Conservation (phyloP, 441 rosid genomes). For the Raphanus hybrid region DNA sequence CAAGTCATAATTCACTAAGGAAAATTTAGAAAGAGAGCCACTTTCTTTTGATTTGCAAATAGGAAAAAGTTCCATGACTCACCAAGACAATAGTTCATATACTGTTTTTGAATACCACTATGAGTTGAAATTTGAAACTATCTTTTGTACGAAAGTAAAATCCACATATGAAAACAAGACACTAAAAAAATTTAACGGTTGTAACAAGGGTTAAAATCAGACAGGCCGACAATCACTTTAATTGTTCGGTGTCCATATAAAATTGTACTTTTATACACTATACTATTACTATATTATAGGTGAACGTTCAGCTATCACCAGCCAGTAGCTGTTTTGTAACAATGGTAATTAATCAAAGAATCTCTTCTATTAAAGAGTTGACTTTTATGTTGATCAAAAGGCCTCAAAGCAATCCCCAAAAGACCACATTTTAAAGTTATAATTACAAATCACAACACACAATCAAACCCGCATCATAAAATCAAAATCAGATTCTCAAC, state of each 20-base stretch:
- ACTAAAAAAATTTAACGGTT: not conserved
- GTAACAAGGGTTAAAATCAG: not conserved
- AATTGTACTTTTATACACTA: slow-evolving; percentile 4
- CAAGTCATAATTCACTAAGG: not conserved
- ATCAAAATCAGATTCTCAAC: slow-evolving; percentile 14
- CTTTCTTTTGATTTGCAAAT: not conserved
- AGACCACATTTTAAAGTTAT: slow-evolving; percentile 28
- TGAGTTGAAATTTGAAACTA: not conserved
- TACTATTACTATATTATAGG: not conserved
- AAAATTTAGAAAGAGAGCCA: not conserved
- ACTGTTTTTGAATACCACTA: not conserved
- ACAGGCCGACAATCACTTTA: not conserved
- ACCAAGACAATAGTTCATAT: not conserved
- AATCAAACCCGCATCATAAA: slow-evolving; percentile 21
- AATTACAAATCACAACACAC: slow-evolving; percentile 28
- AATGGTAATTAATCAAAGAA: slow-evolving; percentile 8
- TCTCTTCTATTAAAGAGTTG: slow-evolving; percentile 32
- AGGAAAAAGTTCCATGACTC: not conserved
- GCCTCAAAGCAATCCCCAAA: slow-evolving; percentile 38
- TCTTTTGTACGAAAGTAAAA: not conserved
- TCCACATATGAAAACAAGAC: not conserved
- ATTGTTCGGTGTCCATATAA: not conserved
- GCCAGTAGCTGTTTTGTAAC: slow-evolving; percentile 26
- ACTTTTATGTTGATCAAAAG: slow-evolving; percentile 27
- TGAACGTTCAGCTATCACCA: slow-evolving; percentile 13